A percentile compares a stretch with the other conserved stretches of the same genome.
These are phyloP conservation scores for Paraphoma chrysanthemicola DNA, from an alignment of 2,329 filamentous ascomycete genomes.

Conservation along the genomic window DNA sequence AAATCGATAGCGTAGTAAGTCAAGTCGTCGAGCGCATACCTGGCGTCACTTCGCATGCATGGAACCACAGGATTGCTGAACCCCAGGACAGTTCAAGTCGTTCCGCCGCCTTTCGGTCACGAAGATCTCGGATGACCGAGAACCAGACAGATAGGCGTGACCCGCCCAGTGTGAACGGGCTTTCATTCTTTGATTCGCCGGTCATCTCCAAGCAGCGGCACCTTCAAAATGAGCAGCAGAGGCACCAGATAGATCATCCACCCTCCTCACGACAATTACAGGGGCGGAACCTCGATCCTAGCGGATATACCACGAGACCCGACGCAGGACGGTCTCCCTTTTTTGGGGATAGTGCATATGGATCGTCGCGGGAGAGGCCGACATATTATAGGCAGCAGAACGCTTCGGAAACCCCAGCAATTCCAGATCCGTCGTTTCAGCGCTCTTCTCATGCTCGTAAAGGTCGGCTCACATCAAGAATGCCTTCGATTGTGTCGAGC, in stretches of 20 bases:
- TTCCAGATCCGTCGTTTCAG: constrained; percentile 9
- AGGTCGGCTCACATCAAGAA: constrained; percentile 19
- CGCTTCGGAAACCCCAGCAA: constrained; percentile 3
- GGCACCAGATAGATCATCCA: neutral
- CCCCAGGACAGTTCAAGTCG: constrained; percentile 34
- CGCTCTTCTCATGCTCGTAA: constrained; percentile 11
- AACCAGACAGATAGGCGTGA: constrained; percentile 24
- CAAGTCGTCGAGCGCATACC: constrained; percentile 46
- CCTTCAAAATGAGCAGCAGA: constrained; percentile 8
- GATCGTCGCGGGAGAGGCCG: constrained; percentile 4
- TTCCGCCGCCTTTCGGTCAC: constrained; percentile 36
- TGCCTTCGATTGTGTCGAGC: constrained; percentile 21
- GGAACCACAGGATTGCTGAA: constrained; percentile 30
- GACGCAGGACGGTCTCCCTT: constrained; percentile 7
- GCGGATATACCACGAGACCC: constrained; percentile 20
- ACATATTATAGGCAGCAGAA: constrained; percentile 7
- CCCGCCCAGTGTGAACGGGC: constrained; percentile 38
- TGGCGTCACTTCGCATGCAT: constrained; percentile 16
- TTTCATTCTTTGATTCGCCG: constrained; percentile 46
- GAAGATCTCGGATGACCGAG: constrained; percentile 14
- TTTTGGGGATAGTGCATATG: constrained; percentile 11
- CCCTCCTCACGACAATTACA: constrained; percentile 7
- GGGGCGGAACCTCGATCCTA: constrained; percentile 15
- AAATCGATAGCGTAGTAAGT: constrained; percentile 46
- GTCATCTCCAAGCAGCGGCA: constrained; percentile 26